A percentile compares a stretch with the other conserved stretches of the same genome.
These are phyloP conservation scores for Physaria fendleri DNA, from an alignment of 345 rosid genomes.

Conservation along the genomic window DNA sequence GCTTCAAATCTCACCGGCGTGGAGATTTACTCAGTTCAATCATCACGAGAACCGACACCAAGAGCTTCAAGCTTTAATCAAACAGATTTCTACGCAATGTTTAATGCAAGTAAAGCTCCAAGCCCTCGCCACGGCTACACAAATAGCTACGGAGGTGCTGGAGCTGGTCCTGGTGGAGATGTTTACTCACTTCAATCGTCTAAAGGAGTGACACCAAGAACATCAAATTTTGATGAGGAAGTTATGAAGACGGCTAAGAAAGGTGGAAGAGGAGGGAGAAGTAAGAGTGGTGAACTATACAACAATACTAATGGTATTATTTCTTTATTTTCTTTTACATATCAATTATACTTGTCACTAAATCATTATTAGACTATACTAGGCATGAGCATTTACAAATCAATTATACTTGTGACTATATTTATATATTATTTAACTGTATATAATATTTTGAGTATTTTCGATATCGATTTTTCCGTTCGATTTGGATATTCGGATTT, in stretches of 20 bases:
- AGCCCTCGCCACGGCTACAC: conserved; percentile 74
- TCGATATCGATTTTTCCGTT: too few species aligned
- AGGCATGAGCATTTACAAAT: too few species aligned
- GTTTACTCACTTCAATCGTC: conserved; percentile 73
- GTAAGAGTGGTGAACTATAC: conserved; percentile 65
- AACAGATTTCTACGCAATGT: conserved; percentile 80
- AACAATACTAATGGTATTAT: conserved; percentile 31
- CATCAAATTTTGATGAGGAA: conserved; percentile 83
- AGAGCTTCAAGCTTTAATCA: conserved; percentile 89
- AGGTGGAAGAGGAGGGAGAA: conserved; percentile 47
- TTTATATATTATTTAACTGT: too few species aligned
- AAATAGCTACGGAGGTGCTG: conserved; percentile 36
- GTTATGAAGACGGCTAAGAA: conserved; percentile 42
- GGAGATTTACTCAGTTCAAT: conserved; percentile 73
- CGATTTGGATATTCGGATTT: too few species aligned
- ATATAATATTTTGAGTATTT: too few species aligned
- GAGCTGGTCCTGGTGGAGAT: conserved; percentile 43
- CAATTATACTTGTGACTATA: too few species aligned
- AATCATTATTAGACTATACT: too few species aligned
- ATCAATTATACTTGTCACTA: too few species aligned
- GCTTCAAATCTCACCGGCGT: conserved; percentile 77
- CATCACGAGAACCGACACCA: conserved; percentile 79
- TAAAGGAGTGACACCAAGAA: conserved; percentile 63
- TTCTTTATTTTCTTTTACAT: too few species aligned
- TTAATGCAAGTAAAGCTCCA: conserved; percentile 59